Evolutionary conservation across 1,284 basidiomycete genomes (phyloP).

Genomic region (Apiotrichum siamense): DNA sequence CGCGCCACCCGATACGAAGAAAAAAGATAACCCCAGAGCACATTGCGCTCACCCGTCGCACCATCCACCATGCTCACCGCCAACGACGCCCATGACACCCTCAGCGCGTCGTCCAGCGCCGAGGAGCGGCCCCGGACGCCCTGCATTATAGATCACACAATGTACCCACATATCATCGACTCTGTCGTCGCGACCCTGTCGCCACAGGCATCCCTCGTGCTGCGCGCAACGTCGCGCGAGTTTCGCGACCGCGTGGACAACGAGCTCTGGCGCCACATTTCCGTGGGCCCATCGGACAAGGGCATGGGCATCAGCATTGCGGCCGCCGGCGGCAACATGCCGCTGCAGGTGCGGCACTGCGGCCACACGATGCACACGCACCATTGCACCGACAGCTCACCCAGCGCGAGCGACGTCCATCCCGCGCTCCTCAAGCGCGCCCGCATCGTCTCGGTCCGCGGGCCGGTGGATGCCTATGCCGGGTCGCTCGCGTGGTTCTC

Average conservation of each 20-base stretch:
- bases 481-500: conserved; percentile 1
- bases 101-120: neutral
- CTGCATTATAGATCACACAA: neutral
- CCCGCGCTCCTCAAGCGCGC: neutral
- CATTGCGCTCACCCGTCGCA: too few relatives aligned
- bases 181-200: neutral
- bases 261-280: conserved; percentile 2
- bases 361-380: neutral
- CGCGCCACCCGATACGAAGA: too few relatives aligned
- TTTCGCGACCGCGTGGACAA: conserved; percentile 6
- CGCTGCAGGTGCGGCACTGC: conserved; percentile 1
- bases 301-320: neutral
- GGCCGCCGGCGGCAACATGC: neutral
- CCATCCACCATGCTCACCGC: too few relatives aligned
- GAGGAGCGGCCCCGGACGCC: neutral
- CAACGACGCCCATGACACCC: neutral
- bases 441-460: neutral
- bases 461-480: neutral
- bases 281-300: neutral
- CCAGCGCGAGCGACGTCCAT: neutral
- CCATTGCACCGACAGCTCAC: neutral
- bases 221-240: conserved; percentile 5
- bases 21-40: too few relatives aligned
- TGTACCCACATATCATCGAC: conserved; percentile 3
- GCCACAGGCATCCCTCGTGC: neutral